Evolutionary conservation across 352 stramenopile species (phyloP), one percentile per base, ranked within the genome.

Genomic region (Phytophthora boehmeriae): DNA sequence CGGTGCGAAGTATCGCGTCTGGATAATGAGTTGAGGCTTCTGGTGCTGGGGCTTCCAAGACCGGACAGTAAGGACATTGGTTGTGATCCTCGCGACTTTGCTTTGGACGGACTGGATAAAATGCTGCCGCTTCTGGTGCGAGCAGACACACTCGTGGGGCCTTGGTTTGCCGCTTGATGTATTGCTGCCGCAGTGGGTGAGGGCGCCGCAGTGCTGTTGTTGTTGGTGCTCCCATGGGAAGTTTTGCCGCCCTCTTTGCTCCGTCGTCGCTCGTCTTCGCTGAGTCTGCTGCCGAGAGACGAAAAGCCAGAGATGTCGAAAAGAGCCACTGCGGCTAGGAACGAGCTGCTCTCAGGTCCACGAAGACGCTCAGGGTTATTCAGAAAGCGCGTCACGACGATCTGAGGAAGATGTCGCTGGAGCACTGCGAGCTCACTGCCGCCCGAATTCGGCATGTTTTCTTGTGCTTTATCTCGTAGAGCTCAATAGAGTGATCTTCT

Each of bases 281-380:
- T 84, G 28, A 90, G 78, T 51, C 78, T 78, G 55, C 87, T 91
- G 17, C 84, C 88, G 11, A 95, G 81, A 5, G 80, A 92, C 0
- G 87, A 95, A 62, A 96, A 97, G 4, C 88, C 89, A 11, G 82
- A 93, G 30, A 96, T 93, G 54, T 96, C 86, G 45, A 96, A 95
- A 11, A 96, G 66, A 9, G 77, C 88, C 10, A 95, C 82, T 4
- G 89, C 80, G 0, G 80, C 84, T 0, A 78, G 67, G 49, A 91
- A 91, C 4, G 68, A 63, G 16, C 43, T 59, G 27, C 68, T 75
- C 63, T 82, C 76, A 4, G 83, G 81, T 9, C 73, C 81, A 19
- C 66, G 72, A 9, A 83, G 74, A 2, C 68, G 75, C 39, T 87
- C 69, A 2, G 68, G 78, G 1, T 75, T 78, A 22, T 65, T 68